Conservation (phyloP, 2,329 filamentous ascomycete species). For the Arthrinium phaeospermum region DNA sequence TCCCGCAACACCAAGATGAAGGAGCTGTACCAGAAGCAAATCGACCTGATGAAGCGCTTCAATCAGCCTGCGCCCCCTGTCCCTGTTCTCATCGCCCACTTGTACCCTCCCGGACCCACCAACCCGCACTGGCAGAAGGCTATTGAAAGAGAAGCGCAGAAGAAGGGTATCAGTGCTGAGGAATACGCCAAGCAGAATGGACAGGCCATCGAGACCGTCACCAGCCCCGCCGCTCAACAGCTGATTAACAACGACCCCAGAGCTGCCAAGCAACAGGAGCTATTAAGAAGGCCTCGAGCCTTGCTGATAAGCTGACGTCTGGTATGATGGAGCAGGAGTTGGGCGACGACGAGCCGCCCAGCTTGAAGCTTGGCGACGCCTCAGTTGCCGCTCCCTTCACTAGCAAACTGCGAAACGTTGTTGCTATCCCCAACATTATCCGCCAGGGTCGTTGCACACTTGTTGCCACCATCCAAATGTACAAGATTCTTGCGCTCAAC, state of each 20-base stretch:
- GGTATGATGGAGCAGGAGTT: slow-evolving; percentile 91
- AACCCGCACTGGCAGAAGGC: slow-evolving; percentile 97
- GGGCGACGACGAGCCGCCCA: slow-evolving; percentile 88
- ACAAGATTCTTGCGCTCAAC: slow-evolving; percentile 98
- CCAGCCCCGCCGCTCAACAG: slow-evolving; percentile 68
- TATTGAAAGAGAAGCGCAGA: slow-evolving; percentile 82
- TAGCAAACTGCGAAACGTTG: slow-evolving; percentile 94
- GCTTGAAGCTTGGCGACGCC: slow-evolving; percentile 95
- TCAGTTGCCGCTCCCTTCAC: slow-evolving; percentile 98
- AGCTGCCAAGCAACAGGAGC: slow-evolving; percentile 68
- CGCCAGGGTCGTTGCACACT: slow-evolving; percentile 96
- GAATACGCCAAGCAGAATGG: slow-evolving; percentile 62
- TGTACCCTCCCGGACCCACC: slow-evolving; percentile 86
- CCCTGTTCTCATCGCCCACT: slow-evolving; percentile 87
- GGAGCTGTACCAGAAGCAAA: slow-evolving; percentile 97
- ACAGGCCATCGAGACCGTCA: slow-evolving; percentile 65
- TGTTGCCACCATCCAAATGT: slow-evolving; percentile 99
- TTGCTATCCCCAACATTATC: slow-evolving; percentile 98
- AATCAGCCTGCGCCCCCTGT: slow-evolving; percentile 93
- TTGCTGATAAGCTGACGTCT: slow-evolving; percentile 85
- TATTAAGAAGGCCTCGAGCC: slow-evolving; percentile 72
- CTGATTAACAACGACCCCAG: slow-evolving; percentile 59
- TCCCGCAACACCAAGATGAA: slow-evolving; percentile 97
- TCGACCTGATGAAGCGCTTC: slow-evolving; percentile 89
- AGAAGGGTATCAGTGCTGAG: slow-evolving; percentile 71